These are phyloP conservation scores for Marasmius oreades DNA, from an alignment of 1,284 basidiomycete genomes.

Conservation along the genomic window DNA sequence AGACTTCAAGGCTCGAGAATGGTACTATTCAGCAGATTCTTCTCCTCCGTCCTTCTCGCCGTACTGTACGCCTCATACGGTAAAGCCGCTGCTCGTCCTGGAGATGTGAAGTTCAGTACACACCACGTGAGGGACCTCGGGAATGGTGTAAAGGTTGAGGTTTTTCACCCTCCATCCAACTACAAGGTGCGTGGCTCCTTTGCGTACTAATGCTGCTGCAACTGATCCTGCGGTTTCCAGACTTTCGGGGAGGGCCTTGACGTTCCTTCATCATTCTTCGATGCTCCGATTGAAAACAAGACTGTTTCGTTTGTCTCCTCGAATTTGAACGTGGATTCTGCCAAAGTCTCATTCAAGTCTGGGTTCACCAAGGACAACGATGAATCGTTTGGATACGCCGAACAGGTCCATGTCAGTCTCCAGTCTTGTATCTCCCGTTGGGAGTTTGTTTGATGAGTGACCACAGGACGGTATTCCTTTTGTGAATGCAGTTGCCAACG, in stretches of 20 bases:
- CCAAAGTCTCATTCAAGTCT: neutral
- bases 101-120: constrained; percentile 1
- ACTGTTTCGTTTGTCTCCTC: neutral
- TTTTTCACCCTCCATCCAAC: neutral
- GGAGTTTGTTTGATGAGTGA: neutral
- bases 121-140: neutral
- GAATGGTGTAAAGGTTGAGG: neutral
- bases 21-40: constrained; percentile 20
- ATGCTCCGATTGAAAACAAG: neutral
- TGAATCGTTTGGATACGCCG: neutral
- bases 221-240: neutral
- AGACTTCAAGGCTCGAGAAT: no score
- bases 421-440: constrained; percentile 18
- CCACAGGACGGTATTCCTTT: neutral
- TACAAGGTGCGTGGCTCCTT: neutral
- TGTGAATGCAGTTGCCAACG: neutral
- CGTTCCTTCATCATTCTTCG: neutral
- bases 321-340: neutral
- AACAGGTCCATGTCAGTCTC: neutral
- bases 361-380: neutral
- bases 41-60: constrained; percentile 19
- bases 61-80: constrained; percentile 18
- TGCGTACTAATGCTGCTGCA: no score
- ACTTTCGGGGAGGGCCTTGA: neutral
- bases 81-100: constrained; percentile 16